These are phyloP conservation scores for Leccinum ochraceum DNA, from an alignment of 768 basidiomycete genomes.

Conservation along the genomic window DNA sequence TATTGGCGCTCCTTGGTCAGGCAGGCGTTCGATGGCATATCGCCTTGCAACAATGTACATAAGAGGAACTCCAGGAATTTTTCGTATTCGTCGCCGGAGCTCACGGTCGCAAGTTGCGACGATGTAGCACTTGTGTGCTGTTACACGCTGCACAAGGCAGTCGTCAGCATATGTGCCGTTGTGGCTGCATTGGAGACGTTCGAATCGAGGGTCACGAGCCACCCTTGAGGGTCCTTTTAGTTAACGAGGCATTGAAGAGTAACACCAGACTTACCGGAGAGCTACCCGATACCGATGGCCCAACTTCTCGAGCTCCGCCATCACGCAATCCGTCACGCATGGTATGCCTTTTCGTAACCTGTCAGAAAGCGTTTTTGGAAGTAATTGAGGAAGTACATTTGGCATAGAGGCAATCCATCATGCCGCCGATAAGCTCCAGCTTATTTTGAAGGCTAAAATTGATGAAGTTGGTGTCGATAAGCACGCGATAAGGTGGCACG, in stretches of 20 bases:
- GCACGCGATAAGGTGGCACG: constrained; percentile 93
- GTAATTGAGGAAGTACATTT: constrained; percentile 65
- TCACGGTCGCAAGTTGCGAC: constrained; percentile 98
- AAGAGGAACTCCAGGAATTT: constrained; percentile 89
- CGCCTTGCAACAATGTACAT: constrained; percentile 95
- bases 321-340: constrained; percentile 98
- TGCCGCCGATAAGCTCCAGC: constrained; percentile 91
- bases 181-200: constrained; percentile 90
- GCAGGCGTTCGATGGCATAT: constrained; percentile 94
- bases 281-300: constrained; percentile 95
- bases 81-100: constrained; percentile 86
- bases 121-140: constrained; percentile 93
- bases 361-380: constrained; percentile 4
- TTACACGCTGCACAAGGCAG: constrained; percentile 95
- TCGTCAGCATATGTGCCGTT: constrained; percentile 99
- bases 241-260: neutral
- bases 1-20: constrained; percentile 87
- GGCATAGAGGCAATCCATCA: constrained; percentile 99
- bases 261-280: constrained; percentile 62
- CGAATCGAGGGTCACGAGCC: constrained; percentile 96
- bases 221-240: constrained; percentile 56
- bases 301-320: constrained; percentile 97
- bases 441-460: constrained; percentile 99
- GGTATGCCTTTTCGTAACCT: constrained; percentile 73
- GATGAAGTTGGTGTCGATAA: constrained; percentile 99